These are phyloP conservation scores for Fraxinus velutina DNA, from an alignment of 305 asterid species.

Conservation along the genomic window DNA sequence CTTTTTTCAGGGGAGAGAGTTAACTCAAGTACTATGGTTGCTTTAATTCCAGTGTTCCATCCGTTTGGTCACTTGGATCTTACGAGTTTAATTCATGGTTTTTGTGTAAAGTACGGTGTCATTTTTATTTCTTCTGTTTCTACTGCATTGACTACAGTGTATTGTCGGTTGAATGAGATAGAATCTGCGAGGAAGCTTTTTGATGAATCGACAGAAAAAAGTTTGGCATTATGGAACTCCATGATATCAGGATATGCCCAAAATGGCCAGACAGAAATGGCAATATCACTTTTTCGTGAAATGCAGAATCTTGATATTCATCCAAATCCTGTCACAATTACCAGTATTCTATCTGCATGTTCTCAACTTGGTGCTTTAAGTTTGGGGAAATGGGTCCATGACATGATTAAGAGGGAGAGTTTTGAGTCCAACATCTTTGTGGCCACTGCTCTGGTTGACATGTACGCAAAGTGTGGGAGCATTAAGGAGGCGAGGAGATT, in stretches of 20 bases:
- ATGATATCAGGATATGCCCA: conserved; percentile 85
- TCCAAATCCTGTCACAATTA: conserved; percentile 66
- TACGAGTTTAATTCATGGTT: conserved; percentile 51
- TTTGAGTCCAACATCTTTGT: conserved; percentile 56
- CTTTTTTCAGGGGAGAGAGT: conserved; percentile 44
- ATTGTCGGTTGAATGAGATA: conserved; percentile 58
- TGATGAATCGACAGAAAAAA: conserved; percentile 55
- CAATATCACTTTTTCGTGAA: conserved; percentile 60
- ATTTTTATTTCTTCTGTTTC: conserved; percentile 51
- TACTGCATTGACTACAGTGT: conserved; percentile 68
- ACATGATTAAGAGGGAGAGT: conserved; percentile 46
- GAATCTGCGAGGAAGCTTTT: conserved; percentile 61
- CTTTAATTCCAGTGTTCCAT: conserved; percentile 60
- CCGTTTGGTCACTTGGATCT: conserved; percentile 65
- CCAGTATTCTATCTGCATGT: conserved; percentile 80
- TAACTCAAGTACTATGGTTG: conserved; percentile 63
- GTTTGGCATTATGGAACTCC: conserved; percentile 76
- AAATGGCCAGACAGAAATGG: conserved; percentile 64
- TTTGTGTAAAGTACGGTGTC: conserved; percentile 51
- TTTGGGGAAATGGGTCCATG: conserved; percentile 70
- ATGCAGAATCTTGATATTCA: conserved; percentile 68
- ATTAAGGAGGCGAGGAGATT: conserved; percentile 56
- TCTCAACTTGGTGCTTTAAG: conserved; percentile 80
- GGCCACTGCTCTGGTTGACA: conserved; percentile 71
- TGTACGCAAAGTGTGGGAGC: conserved; percentile 82